Conservation (phyloP, 495 filamentous ascomycete species). For the Barbatosphaeria neglecta region DNA sequence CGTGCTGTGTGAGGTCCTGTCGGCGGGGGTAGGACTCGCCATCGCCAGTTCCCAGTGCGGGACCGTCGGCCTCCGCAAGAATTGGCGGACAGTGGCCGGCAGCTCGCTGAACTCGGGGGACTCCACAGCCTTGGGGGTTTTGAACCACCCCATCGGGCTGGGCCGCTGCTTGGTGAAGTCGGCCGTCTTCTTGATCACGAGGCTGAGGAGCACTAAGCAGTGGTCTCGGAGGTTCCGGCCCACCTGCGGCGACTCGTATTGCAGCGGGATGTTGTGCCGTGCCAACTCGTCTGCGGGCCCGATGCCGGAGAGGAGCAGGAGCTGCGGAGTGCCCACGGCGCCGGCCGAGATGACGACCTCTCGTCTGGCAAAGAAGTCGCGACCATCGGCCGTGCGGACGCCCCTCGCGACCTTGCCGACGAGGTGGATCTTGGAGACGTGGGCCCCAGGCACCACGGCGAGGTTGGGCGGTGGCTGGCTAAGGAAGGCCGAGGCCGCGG, state of each 20-base stretch:
- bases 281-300: constrained; percentile 34
- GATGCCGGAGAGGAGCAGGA: constrained; percentile 49
- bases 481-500: constrained; percentile 31
- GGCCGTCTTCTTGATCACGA: constrained; percentile 4
- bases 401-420: constrained; percentile 36
- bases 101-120: constrained; percentile 31
- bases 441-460: constrained; percentile 25
- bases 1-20: not conserved
- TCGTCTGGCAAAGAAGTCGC: constrained; percentile 25
- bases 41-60: constrained; percentile 12
- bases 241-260: constrained; percentile 34
- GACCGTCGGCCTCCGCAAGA: constrained; percentile 22
- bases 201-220: constrained; percentile 3
- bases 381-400: constrained; percentile 17
- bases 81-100: constrained; percentile 14
- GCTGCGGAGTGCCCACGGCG: constrained; percentile 39
- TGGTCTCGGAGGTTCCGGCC: constrained; percentile 46
- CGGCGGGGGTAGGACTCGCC: not conserved
- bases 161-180: constrained; percentile 13
- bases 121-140: constrained; percentile 20
- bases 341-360: constrained; percentile 45
- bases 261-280: constrained; percentile 30
- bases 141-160: constrained; percentile 32
- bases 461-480: constrained; percentile 27
- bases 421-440: constrained; percentile 32